Base-by-base conservation (phyloP, 148 eudicot genomes). In the Agrostemma githago region DNA sequence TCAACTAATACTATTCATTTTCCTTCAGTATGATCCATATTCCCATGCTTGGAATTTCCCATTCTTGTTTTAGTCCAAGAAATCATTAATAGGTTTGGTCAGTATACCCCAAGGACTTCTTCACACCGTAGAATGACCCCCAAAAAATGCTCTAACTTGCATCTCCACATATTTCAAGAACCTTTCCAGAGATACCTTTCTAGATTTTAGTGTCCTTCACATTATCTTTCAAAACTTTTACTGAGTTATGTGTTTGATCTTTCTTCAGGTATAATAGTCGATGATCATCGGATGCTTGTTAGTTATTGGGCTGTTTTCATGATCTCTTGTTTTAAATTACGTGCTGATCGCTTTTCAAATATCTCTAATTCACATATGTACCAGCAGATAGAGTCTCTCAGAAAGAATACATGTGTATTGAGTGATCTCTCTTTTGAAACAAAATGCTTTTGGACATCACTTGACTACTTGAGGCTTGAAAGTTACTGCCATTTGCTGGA, bases 401-500 rank as follows among this genome's bases (percentile, higher is more conserved):
- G 88, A 21, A 88, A 89, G 77, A 89, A 88, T 78, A 85, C 88
- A 38, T 92, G 87, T 86, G 93, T 92, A 82, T 90, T 97, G 97
- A 85, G 92, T 79, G 97, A 95, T 83, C 96, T 95, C 41, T 90
- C 98, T 68, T 89, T 92, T 70, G 97, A 95, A 82, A 95, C 98
- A 70, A 95, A 92, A 84, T 83, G 92, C 85, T 86, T 95, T 90
- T 95, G 98, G 98, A 95, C 98, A 73, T 79, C 88, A 70, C 88
- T 95, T 70, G 98, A 95, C 82, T 95, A 88, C 79, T 62, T 95
- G 76, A 90, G 93, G 82, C 90, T 95, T 77, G 92, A 95, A 81
- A 92, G 98, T 79, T 95, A 95, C 80, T 95, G 98, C 80, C 98
- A 95, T 83, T 87, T 95, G 38, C 76, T 95, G 83, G 98, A 95